Evolutionary conservation across 176 grass and related monocot species (phyloP).

Genomic region (Miscanthus lutarioriparius): DNA sequence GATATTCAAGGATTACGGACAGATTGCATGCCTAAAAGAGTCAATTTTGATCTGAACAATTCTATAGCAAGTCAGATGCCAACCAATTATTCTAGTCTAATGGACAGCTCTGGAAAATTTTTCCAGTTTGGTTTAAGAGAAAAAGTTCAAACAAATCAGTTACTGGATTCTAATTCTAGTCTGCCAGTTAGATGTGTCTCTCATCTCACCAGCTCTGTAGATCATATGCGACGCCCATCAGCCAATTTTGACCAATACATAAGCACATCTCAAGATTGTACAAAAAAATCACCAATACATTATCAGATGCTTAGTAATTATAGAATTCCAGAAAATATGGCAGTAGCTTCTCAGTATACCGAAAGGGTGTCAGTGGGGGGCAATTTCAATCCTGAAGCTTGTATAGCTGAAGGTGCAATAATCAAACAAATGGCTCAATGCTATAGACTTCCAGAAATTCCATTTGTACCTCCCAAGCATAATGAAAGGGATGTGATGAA

Average conservation of each 20-base stretch:
- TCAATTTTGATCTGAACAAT: conserved; percentile 54
- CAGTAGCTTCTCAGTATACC: conserved; percentile 24
- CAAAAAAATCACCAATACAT: background rate
- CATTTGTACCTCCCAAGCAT: conserved; percentile 33
- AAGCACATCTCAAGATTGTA: conserved; percentile 15
- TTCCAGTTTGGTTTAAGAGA: conserved; percentile 17
- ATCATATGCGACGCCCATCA: conserved; percentile 3
- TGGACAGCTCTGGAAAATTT: conserved; percentile 2
- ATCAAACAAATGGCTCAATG: conserved; percentile 32
- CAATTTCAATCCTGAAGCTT: conserved; percentile 28
- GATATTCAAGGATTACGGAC: background rate
- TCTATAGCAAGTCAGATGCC: conserved; percentile 33
- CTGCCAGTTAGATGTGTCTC: conserved; percentile 2
- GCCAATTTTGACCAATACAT: background rate
- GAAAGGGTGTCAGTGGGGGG: conserved; percentile 13
- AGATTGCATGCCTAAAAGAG: conserved; percentile 22
- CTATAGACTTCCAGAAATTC: conserved; percentile 37
- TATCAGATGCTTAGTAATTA: conserved; percentile 28
- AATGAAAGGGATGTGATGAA: conserved; percentile 28
- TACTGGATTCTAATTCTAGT: background rate
- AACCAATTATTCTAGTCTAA: conserved; percentile 19
- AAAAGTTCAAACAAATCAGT: conserved; percentile 26
- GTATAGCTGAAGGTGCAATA: background rate
- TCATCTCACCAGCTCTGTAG: conserved; percentile 26
- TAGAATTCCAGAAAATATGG: conserved; percentile 32